Percentiles rank a stretch among this genome's conserved stretches.
These are phyloP conservation scores for Tetracentron sinense DNA, from an alignment of 164 flowering plant species.

Conservation along the genomic window DNA sequence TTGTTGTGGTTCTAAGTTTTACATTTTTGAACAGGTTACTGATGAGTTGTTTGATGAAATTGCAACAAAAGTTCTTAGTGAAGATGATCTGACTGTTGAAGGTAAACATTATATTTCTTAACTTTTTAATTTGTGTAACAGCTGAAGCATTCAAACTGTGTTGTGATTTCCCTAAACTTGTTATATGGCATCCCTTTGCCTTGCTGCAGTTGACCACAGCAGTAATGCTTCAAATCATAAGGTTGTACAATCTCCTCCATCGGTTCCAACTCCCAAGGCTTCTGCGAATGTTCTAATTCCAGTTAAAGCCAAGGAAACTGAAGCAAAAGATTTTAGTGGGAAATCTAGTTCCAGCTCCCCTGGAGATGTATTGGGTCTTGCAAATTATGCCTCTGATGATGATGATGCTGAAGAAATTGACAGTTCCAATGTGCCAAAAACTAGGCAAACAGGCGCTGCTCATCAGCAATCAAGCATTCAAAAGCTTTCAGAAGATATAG, in stretches of 20 bases:
- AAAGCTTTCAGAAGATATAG: constrained; percentile 18
- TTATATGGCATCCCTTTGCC: constrained; percentile 1
- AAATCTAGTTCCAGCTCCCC: constrained; percentile 48
- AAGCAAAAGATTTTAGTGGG: constrained; percentile 33
- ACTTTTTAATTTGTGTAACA: neutral
- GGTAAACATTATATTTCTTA: constrained; percentile 32
- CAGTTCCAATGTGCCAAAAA: constrained; percentile 25
- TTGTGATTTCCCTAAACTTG: neutral
- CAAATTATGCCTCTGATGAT: constrained; percentile 81
- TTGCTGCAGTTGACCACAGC: constrained; percentile 17
- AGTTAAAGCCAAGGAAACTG: constrained; percentile 36
- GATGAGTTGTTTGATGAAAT: constrained; percentile 98
- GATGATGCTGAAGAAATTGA: constrained; percentile 50
- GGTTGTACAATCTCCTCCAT: constrained; percentile 30
- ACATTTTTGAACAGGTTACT: constrained; percentile 61
- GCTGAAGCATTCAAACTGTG: neutral
- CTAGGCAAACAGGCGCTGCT: constrained; percentile 13
- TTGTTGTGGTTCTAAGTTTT: constrained; percentile 13
- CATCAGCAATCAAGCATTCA: constrained; percentile 19
- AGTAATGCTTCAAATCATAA: constrained; percentile 24
- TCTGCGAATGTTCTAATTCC: constrained; percentile 60
- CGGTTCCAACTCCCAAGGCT: constrained; percentile 40
- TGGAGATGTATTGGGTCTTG: constrained; percentile 82
- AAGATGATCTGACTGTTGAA: constrained; percentile 52
- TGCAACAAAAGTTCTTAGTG: constrained; percentile 80